Conservation (phyloP, 495 filamentous ascomycete species). For the Annulohypoxylon moriforme region DNA sequence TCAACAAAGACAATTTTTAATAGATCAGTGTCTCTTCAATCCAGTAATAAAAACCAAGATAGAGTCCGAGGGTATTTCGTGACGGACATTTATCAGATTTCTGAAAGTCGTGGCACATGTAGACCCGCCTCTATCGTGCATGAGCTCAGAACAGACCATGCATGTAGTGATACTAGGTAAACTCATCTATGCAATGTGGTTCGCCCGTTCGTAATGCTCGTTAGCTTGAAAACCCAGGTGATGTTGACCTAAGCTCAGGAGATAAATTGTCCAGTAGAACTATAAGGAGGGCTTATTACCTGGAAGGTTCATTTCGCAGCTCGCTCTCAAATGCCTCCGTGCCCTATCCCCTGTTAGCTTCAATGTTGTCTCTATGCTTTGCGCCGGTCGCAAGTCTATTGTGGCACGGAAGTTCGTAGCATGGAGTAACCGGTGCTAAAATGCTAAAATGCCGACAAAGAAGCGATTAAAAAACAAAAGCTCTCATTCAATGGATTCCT, state of each 20-base stretch:
- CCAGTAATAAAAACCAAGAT: not conserved
- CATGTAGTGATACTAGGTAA: not conserved
- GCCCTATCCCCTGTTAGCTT: not conserved
- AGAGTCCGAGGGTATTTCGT: not conserved
- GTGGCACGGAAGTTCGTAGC: too few relatives aligned
- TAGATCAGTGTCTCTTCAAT: too few relatives aligned
- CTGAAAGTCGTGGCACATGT: not conserved
- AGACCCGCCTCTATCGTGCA: not conserved
- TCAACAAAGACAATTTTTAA: too few relatives aligned
- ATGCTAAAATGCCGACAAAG: not conserved
- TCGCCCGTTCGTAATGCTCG: not conserved
- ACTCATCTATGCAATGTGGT: not conserved
- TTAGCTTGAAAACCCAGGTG: not conserved
- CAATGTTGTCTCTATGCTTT: not conserved
- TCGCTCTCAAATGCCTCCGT: conserved; percentile 1
- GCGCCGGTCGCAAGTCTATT: not conserved
- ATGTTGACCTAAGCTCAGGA: not conserved
- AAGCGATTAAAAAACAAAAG: not conserved
- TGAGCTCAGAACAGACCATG: not conserved
- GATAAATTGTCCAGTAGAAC: not conserved
- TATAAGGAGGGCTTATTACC: not conserved
- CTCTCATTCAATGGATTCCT: not conserved
- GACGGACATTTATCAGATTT: not conserved
- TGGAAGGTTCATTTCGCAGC: not conserved
- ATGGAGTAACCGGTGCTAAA: not conserved